Base-by-base conservation (phyloP, 1,139 yeast genomes). In the Candida sp. region DNA sequence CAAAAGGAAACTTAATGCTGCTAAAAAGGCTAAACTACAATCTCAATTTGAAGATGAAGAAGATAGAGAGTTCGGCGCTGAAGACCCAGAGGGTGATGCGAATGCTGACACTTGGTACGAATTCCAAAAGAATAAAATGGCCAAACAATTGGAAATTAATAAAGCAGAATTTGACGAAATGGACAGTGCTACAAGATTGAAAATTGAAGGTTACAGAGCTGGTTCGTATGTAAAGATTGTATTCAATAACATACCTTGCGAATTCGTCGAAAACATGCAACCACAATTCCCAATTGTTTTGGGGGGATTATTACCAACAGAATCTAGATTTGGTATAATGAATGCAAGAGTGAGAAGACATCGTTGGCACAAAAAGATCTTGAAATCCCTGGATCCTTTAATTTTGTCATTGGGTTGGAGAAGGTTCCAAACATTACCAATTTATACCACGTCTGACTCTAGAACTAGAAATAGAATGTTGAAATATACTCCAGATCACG, bases 401-500 rank as follows among this genome's bases (percentile, higher is more conserved):
- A 89, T 95, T 49, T 65, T 95, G 42, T 91, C 98, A 0, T 71
- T 95, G 40, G 99, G 99, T 32, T 95, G 99, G 99, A 82, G 99
- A 70, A 79, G 99, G 65, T 95, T 95, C 72, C 99, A 95, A 67
- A 90, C 99, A 0, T 70, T 93, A 44, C 99, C 99, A 9, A 79
- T 95, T 33, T 95, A 91, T 63, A 90, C 99, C 5, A 95, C 99
- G 0, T 84, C 96, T 5, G 99, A 95, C 66, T 93, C 98, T 4
- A 77, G 99, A 68, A 91, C 99, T 5, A 82, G 99, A 73, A 93
- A 90, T 58, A 85, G 99, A 72, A 88, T 95, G 97, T 77, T 95
- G 68, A 95, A 95, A 62, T 95, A 95, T 61, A 93, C 99, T 0
- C 99, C 99, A 5, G 99, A 95, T 60, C 99, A 95, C 64, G 90